Base-by-base conservation (phyloP, 805 yeast species). In the Suhomyces emberorum region DNA sequence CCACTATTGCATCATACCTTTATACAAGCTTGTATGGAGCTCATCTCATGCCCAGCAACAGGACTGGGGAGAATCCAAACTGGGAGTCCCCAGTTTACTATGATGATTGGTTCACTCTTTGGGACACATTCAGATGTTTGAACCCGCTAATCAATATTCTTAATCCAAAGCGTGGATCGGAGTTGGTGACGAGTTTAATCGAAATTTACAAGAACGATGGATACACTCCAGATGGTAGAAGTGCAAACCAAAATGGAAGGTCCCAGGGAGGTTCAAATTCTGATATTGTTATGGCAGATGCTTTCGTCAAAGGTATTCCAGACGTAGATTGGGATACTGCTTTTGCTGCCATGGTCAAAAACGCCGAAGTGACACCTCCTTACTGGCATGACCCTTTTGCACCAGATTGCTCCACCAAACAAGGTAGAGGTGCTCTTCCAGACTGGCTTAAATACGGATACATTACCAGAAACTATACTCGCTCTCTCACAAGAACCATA, bases 221-320 rank as follows among this genome's bases (percentile, higher is more conserved):
- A 2, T 63, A 47, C 39, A 54, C 61, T 37, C 68, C 68, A 0
- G 69, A 63, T 38, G 67, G 61, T 4, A 47, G 69, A 18, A 48
- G 60, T 18, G 63, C 65, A 14, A 57, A 57, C 32, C 62, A 63
- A 40, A 59, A 59, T 31, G 67, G 68, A 8, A 47, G 59, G 28
- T 59, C 66, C 3, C 66, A 61, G 39, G 69, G 69, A 14, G 69
- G 68, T 0, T 49, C 59, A 20, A 60, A 61, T 36, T 57, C 65
- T 4, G 69, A 63, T 38, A 57, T 61, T 24, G 49, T 61, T 5
- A 44, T 63, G 28, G 65, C 66, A 6, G 69, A 63, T 43, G 68
- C 66, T 2, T 59, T 43, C 34, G 41, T 52, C 5, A 63, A 63
- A 39, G 47, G 49, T 4, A 43, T 62, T 11, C 42, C 42, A 12